A percentile compares a stretch with the other conserved stretches of the same genome.
Conservation (phyloP, 345 rosid species). For the Linum usitatissimum region DNA sequence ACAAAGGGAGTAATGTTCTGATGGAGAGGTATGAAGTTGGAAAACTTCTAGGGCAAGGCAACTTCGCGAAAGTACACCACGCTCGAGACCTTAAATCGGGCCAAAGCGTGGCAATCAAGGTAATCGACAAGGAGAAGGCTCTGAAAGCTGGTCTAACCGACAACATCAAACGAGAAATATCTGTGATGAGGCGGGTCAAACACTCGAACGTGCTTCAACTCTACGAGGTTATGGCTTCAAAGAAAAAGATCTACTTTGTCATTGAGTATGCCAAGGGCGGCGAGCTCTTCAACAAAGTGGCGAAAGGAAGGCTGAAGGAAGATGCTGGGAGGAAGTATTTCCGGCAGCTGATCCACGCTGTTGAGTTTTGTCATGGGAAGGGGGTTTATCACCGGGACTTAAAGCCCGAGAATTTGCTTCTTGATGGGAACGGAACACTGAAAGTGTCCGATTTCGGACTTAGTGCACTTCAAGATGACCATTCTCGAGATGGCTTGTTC, state of each 20-base stretch:
- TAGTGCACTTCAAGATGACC: background rate
- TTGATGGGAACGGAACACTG: background rate
- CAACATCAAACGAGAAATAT: background rate
- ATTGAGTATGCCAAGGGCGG: background rate
- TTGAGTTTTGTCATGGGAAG: background rate
- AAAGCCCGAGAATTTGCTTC: background rate
- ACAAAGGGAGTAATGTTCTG: background rate
- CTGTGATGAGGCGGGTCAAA: background rate
- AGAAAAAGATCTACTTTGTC: background rate
- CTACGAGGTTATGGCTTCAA: background rate
- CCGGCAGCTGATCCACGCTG: background rate
- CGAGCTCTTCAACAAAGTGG: background rate
- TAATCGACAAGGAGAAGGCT: background rate
- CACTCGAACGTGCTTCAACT: background rate
- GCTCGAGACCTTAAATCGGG: background rate
- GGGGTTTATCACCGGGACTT: background rate
- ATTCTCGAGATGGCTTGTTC: background rate
- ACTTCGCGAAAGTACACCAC: background rate
- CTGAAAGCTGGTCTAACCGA: background rate
- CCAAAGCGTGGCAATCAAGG: background rate
- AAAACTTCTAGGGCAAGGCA: background rate
- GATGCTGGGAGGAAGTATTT: background rate
- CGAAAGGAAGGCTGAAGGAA: background rate
- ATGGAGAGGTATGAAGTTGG: background rate
- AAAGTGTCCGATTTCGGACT: background rate